Percentiles rank a stretch among this genome's conserved stretches.
Conservation (phyloP, 2,329 filamentous ascomycete species). For the Aspergillus caelatus region DNA sequence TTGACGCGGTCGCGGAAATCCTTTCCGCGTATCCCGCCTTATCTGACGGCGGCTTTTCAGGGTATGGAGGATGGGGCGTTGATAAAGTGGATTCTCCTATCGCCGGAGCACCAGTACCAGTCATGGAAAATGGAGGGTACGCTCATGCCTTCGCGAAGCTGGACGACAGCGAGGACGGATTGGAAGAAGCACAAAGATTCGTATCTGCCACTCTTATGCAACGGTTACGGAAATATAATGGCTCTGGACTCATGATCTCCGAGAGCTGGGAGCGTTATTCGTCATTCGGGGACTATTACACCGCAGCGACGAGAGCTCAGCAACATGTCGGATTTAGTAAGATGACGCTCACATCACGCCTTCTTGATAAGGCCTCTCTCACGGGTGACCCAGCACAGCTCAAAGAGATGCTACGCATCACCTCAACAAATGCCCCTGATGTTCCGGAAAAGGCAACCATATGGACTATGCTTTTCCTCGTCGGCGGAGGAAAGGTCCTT, state of each 20-base stretch:
- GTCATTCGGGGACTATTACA: background rate
- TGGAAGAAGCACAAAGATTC: background rate
- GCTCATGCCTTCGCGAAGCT: background rate
- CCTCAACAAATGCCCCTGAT: background rate
- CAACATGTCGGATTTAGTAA: background rate
- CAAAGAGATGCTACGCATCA: constrained; percentile 3
- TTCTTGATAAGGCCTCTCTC: background rate
- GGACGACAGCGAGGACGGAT: background rate
- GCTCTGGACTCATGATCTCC: background rate
- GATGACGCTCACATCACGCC: background rate
- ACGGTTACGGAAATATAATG: background rate
- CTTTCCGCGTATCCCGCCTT: background rate
- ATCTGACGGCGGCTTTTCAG: constrained; percentile 1
- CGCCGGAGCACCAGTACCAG: background rate
- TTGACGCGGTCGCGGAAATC: background rate
- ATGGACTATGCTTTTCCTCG: background rate
- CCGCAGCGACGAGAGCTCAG: background rate
- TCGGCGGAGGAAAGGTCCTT: background rate
- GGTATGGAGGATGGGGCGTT: background rate
- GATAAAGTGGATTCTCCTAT: background rate
- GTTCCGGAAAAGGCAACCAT: background rate
- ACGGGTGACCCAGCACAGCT: background rate
- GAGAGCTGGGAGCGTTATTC: background rate
- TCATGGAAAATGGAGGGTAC: background rate
- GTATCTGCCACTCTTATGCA: background rate